A percentile compares a stretch with the other conserved stretches of the same genome.
Evolutionary conservation across 495 filamentous ascomycete genomes (phyloP).

Genomic region (Penicillium daleae): DNA sequence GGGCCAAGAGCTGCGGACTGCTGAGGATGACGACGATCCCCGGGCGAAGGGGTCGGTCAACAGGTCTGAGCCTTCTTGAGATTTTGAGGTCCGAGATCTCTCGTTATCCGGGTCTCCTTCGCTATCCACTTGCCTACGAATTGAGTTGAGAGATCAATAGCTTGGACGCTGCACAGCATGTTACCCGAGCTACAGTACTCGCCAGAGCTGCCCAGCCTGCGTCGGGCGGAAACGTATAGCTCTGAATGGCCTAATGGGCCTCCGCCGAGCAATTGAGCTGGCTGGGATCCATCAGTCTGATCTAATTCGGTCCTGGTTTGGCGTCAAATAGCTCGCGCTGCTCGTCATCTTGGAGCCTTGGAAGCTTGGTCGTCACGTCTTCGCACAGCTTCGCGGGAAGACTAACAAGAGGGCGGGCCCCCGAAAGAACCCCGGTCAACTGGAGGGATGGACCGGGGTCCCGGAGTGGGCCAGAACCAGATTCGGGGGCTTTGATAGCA

Average conservation of each 20-base stretch:
- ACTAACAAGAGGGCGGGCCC: background rate
- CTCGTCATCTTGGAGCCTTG: conserved; percentile 2
- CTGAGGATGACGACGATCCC: background rate
- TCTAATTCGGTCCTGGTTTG: background rate
- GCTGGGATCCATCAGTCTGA: background rate
- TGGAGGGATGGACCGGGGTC: background rate
- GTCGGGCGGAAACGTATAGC: conserved; percentile 4
- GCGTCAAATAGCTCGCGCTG: conserved; percentile 3
- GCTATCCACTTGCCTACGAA: conserved; percentile 6
- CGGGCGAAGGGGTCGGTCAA: too few species aligned
- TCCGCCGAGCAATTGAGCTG: background rate
- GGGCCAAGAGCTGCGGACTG: background rate
- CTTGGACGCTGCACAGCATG: background rate
- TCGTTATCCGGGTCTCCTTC: background rate
- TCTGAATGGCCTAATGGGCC: conserved; percentile 14
- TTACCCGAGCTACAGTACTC: background rate
- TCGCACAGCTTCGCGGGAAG: background rate
- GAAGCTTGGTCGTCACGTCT: background rate
- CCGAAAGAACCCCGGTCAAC: background rate
- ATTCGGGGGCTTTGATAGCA: conserved; percentile 5
- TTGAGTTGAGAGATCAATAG: conserved; percentile 2
- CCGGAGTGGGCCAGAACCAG: conserved; percentile 4
- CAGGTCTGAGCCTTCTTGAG: too few species aligned
- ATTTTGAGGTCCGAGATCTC: background rate
- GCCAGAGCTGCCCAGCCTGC: conserved; percentile 5